Percentiles rank a stretch among this genome's conserved stretches.
Conservation (phyloP, 495 filamentous ascomycete genomes). For the Trichoderma virens region DNA sequence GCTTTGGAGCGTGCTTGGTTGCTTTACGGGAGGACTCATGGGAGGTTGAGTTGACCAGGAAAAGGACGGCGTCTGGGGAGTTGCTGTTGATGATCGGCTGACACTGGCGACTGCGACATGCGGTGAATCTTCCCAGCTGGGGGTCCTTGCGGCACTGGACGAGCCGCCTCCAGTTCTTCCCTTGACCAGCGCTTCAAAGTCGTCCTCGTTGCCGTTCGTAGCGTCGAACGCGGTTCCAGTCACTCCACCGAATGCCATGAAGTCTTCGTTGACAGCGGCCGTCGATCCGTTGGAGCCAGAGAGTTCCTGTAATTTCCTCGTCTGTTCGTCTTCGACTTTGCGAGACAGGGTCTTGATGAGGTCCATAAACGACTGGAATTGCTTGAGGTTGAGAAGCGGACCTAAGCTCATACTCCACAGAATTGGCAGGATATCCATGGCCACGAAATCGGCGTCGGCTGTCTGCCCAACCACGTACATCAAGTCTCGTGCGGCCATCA, state of each 20-base stretch:
- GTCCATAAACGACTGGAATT: conserved; percentile 83
- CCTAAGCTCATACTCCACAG: conserved; percentile 91
- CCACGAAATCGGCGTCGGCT: conserved; percentile 87
- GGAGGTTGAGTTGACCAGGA: conserved; percentile 52
- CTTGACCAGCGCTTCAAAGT: conserved; percentile 83
- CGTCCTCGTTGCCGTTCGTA: conserved; percentile 46
- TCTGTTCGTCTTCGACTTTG: conserved; percentile 80
- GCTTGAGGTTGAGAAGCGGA: conserved; percentile 73
- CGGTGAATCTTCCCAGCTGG: conserved; percentile 33
- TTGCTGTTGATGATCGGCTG: conserved; percentile 17
- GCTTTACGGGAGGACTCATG: conserved; percentile 9
- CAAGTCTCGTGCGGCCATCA: conserved; percentile 86
- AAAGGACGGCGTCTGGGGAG: conserved; percentile 39
- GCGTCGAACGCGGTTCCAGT: conserved; percentile 40
- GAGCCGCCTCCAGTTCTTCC: conserved; percentile 39
- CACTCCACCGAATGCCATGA: conserved; percentile 50
- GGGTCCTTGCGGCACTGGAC: conserved; percentile 19
- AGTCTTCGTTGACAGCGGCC: conserved; percentile 41
- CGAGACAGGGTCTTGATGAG: conserved; percentile 73
- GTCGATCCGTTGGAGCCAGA: conserved; percentile 37
- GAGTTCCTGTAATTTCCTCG: conserved; percentile 77
- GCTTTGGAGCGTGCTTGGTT: conserved; percentile 20
- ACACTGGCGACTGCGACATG: conserved; percentile 17
- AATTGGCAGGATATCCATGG: conserved; percentile 79
- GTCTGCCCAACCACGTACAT: conserved; percentile 72